Base-by-base conservation (phyloP, 352 stramenopile genomes). In the Phytophthora sp. region DNA sequence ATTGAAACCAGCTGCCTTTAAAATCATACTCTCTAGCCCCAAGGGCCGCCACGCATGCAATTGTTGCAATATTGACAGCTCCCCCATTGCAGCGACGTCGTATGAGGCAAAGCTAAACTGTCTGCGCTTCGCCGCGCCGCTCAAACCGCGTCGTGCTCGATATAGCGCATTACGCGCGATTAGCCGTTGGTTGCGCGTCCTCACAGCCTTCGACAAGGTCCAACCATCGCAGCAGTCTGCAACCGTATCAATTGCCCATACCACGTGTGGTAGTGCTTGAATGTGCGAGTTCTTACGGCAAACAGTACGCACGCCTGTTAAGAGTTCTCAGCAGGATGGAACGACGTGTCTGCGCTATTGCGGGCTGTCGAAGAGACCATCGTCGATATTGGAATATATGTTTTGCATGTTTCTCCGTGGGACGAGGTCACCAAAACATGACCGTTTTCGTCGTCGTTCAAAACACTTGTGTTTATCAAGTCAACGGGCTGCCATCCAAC, bases 251-350 rank as follows among this genome's bases (percentile, higher is more conserved):
- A 63, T 18, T 9, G 21, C 18, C 24, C 21, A 21, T 6, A 24
- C 4, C 3, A 63, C 55, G 20, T 54, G 55, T 16, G 12, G n/a
- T 24, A 55, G 42, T 2, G 44, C 31, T 41, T 55, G 20, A 3
- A 63, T 21, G 3, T 21, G 31, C 23, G 44, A 26, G n/a, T 49
- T 11, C 6, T 3, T 2, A 4, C 45, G 5, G 21, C 55, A 49
- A n/a, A 47, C 55, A 30, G 49, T 31, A 33, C 55, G 33, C 30
- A 56, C 50, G 31, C 47, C n/a, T 8, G 47, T 44, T n/a, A 50
- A n/a, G n/a, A n/a, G n/a, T n/a, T n/a, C n/a, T n/a, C n/a, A n/a
- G n/a, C n/a, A n/a, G n/a, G n/a, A n/a, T n/a, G n/a, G n/a, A n/a
- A n/a, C n/a, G n/a, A n/a, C n/a, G n/a, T n/a, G n/a, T n/a, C n/a